Evolutionary conservation across 2,329 filamentous ascomycete species (phyloP).

Genomic region (Sporothrix brasiliensis): DNA sequence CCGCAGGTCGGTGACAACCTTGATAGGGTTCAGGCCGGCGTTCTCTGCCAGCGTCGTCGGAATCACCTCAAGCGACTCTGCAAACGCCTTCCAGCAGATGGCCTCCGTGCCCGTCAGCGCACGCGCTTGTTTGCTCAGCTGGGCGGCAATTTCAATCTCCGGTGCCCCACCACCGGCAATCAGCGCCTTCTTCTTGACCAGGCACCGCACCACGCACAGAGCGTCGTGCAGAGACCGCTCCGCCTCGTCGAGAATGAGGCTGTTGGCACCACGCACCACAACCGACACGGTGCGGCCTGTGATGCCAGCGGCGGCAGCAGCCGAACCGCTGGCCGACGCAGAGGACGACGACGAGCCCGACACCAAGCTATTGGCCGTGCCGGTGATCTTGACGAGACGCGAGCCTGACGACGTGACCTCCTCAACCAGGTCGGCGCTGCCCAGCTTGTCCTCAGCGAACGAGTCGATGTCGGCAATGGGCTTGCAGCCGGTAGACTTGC

Average conservation of each 20-base stretch:
- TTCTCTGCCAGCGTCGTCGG: slow-evolving; percentile 97
- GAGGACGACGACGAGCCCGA: slow-evolving; percentile 28
- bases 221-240: slow-evolving; percentile 96
- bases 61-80: slow-evolving; percentile 95
- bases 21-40: slow-evolving; percentile 96
- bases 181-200: slow-evolving; percentile 99
- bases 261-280: slow-evolving; percentile 91
- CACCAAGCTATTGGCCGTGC: slow-evolving; percentile 49
- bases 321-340: not conserved
- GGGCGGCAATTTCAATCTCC: slow-evolving; percentile 92
- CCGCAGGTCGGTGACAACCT: slow-evolving; percentile 93
- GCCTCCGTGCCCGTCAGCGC: slow-evolving; percentile 87
- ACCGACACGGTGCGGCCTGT: slow-evolving; percentile 88
- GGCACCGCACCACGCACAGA: slow-evolving; percentile 92
- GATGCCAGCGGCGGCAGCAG: slow-evolving; percentile 24
- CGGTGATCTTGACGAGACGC: slow-evolving; percentile 92
- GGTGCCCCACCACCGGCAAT: slow-evolving; percentile 95
- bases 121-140: slow-evolving; percentile 79
- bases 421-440: slow-evolving; percentile 89
- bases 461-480: slow-evolving; percentile 98
- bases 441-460: slow-evolving; percentile 98
- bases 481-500: slow-evolving; percentile 99
- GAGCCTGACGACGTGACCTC: slow-evolving; percentile 86
- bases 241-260: slow-evolving; percentile 91
- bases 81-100: slow-evolving; percentile 99